Evolutionary conservation across 2,329 filamentous ascomycete genomes (phyloP), one percentile per base, ranked within the genome.

Genomic region (Fusarium chaquense): DNA sequence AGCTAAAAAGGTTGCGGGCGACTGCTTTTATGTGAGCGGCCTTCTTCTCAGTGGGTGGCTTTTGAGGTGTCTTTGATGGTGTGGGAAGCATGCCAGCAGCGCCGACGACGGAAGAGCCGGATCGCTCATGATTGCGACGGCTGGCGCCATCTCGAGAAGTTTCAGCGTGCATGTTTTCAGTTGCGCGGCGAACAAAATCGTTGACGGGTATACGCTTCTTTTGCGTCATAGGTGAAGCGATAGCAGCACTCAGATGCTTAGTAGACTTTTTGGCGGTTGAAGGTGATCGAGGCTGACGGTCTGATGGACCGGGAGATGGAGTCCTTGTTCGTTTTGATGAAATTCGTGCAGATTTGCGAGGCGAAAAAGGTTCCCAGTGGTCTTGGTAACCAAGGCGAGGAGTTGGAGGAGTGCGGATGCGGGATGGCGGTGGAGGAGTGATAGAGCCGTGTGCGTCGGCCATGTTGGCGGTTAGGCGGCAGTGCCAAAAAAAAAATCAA

Each of bases 41-140:
- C 28, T 82, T 82, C 75, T 86, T 83, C 73, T 82, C 81, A 20
- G 82, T 83, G 2, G 84, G 83, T 47, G 86, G 83, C 82, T 91
- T 93, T 78, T 86, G 86, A 5, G 89, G 93, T 5, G 93, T 95
- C 82, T 94, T 94, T 69, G 89, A 87, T 3, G 93, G 93, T 5
- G 93, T 95, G 18, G 91, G 91, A 46, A 94, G 86, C 86, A 92
- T 91, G 67, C 83, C 84, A 57, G 79, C 73, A 57, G 77, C 72
- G 57, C 79, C 79, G 20, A 80, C 75, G 50, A 78, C 50, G 47
- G 78, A 70, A 28, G 71, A 65, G 44, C 66, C 56, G 41, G 78
- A 74, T 36, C 73, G 67, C 57, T 79, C 77, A 45, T 76, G 72
- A 22, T 81, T 73, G 38, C 80, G 81, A 7, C 83, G 77, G n/a